phyloP scores from a whole-genome alignment of 2,329 filamentous ascomycete species.

The Tricladium varicosporioides region DNA sequence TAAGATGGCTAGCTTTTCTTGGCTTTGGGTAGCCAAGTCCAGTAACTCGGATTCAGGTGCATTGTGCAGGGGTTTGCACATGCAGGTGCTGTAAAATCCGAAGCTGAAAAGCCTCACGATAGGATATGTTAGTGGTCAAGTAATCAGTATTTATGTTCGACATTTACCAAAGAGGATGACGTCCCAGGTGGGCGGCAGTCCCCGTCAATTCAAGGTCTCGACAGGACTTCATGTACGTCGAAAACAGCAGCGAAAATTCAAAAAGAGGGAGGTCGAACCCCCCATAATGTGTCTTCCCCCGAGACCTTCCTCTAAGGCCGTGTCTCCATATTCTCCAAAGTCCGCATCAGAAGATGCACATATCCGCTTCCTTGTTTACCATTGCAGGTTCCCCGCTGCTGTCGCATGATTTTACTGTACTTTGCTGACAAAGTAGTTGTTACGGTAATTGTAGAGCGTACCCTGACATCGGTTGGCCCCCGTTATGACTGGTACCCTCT shows the following conservation, averaged over 20 bases:
- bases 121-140: background rate
- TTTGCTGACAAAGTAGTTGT: constrained; percentile 22
- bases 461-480: constrained; percentile 20
- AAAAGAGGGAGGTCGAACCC: background rate
- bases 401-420: background rate
- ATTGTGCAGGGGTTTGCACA: background rate
- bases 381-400: constrained; percentile 17
- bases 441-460: constrained; percentile 15
- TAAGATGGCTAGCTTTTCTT: too few relatives aligned
- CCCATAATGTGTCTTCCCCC: constrained; percentile 4
- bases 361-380: constrained; percentile 22
- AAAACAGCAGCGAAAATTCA: background rate
- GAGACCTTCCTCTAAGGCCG: constrained; percentile 16
- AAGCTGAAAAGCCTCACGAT: background rate
- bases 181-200: background rate
- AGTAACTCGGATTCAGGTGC: too few relatives aligned
- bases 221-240: background rate
- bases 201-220: constrained; percentile 1
- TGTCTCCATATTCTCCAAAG: constrained; percentile 16
- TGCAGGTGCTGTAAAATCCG: background rate
- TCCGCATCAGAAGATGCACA: constrained; percentile 16
- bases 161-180: background rate
- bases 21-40: too few relatives aligned
- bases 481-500: constrained; percentile 26
- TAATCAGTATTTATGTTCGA: too few relatives aligned